A percentile compares a stretch with the other conserved stretches of the same genome.
These are phyloP conservation scores for Aspergillus proliferans DNA, from an alignment of 2,329 filamentous ascomycete genomes.

Conservation along the genomic window DNA sequence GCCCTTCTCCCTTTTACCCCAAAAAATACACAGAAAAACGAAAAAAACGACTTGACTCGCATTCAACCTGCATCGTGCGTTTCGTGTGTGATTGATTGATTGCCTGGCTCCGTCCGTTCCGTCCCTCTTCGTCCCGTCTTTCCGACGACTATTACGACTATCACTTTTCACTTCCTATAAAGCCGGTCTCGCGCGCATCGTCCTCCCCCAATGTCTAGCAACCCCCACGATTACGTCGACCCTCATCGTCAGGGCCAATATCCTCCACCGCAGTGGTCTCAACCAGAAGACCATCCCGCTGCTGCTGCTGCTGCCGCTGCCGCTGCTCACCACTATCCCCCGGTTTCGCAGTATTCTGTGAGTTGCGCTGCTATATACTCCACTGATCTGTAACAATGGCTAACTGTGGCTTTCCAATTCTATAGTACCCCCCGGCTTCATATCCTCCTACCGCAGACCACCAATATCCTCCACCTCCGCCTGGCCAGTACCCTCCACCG, in stretches of 20 bases:
- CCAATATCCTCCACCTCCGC: slow-evolving; percentile 27
- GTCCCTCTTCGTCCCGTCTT: slow-evolving; percentile 16
- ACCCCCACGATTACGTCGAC: slow-evolving; percentile 36
- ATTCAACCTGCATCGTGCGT: slow-evolving; percentile 23
- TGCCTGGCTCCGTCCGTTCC: slow-evolving; percentile 14
- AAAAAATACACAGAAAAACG: no score
- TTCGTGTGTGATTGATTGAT: slow-evolving; percentile 2
- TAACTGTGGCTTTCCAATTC: not conserved
- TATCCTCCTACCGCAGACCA: slow-evolving; percentile 28
- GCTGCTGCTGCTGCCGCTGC: slow-evolving; percentile 17
- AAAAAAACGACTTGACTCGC: slow-evolving; percentile 14
- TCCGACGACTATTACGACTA: slow-evolving; percentile 8
- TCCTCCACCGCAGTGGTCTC: slow-evolving; percentile 35
- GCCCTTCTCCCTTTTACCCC: not conserved
- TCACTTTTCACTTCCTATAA: slow-evolving; percentile 7
- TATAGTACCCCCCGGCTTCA: slow-evolving; percentile 26
- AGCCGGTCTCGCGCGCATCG: not conserved
- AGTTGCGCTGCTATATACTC: slow-evolving; percentile 11
- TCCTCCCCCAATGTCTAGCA: slow-evolving; percentile 34
- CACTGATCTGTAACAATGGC: slow-evolving; percentile 9
- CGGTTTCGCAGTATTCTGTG: slow-evolving; percentile 33
- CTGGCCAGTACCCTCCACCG: slow-evolving; percentile 31
- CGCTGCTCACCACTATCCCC: slow-evolving; percentile 28
- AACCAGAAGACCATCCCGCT: slow-evolving; percentile 34
- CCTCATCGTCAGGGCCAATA: slow-evolving; percentile 42